Evolutionary conservation across 495 filamentous ascomycete genomes (phyloP), one percentile per base, ranked within the genome.

Genomic region (Oidiodendron maius): DNA sequence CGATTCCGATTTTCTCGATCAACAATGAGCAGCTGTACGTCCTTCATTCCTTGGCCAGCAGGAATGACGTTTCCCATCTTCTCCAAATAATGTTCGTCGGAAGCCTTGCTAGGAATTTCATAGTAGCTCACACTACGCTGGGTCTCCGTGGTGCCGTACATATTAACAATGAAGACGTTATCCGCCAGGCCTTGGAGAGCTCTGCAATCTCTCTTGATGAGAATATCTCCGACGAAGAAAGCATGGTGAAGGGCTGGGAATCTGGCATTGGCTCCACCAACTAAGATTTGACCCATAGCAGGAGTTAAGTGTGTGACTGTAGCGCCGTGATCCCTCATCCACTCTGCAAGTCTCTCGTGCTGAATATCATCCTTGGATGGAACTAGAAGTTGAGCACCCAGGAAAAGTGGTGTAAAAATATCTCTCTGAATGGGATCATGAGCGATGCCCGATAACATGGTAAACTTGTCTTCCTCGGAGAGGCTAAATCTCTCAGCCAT

Each of bases 231-330:
- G 5, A 98, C 93, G 57, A 95, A 96, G 75, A 96, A 94, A 37
- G 86, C 87, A 51, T 83, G 77, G 58, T 88, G 78, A 9, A 98
- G 76, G 17, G 74, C 68, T 9, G 87, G 83, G 61, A 95, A 95
- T 53, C 87, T 70, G 0, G 82, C 77, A 6, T 75, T 83, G 5
- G 89, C 86, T 54, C 87, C 89, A 30, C 91, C 93, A 23, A 95
- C 85, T 1, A 98, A 71, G 43, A 98, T 93, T 59, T 97, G 91
- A 42, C 91, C 91, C 91, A 97, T 89, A 30, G 91, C 93, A 4
- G 93, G 93, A 0, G 93, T 98, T 13, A 98, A 71, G 61, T 96
- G 93, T 3, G 90, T 91, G 26, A 93, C 83, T 13, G 87, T 96
- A 12, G 86, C 80, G 44, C 76, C 68, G 58, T 90, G 78, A 44